Evolutionary conservation across 805 yeast genomes (phyloP).

Genomic region (Naumovozyma dairenensis): DNA sequence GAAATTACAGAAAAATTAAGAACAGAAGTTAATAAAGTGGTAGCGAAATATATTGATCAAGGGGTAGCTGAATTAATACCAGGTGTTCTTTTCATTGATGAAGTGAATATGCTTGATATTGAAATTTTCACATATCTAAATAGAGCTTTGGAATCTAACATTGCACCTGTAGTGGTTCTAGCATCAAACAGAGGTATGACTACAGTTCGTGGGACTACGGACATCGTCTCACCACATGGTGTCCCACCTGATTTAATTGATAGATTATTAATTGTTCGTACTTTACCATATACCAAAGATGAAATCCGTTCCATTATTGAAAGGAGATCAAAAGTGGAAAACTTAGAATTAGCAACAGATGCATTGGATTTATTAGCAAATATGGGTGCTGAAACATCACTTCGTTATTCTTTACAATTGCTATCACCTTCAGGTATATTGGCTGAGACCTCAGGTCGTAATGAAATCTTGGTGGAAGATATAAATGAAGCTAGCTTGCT

Average conservation of each 20-base stretch:
- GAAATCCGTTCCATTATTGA: constrained; percentile 77
- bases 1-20: constrained; percentile 94
- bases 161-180: constrained; percentile 90
- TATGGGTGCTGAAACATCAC: constrained; percentile 66
- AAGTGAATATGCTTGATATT: constrained; percentile 95
- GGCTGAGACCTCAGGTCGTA: constrained; percentile 62
- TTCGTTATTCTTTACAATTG: constrained; percentile 87
- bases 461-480: constrained; percentile 58
- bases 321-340: constrained; percentile 74
- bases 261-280: constrained; percentile 81
- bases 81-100: constrained; percentile 95
- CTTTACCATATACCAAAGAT: constrained; percentile 75
- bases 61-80: constrained; percentile 97
- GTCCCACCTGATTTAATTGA: constrained; percentile 92
- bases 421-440: constrained; percentile 84
- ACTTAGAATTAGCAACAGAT: constrained; percentile 50
- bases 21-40: constrained; percentile 89
- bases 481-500: constrained; percentile 74
- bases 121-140: constrained; percentile 94
- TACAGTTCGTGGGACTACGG: constrained; percentile 83
- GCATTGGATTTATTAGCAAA: constrained; percentile 67
- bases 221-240: constrained; percentile 85
- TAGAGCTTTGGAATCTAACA: constrained; percentile 82
- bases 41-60: constrained; percentile 90
- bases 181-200: constrained; percentile 96